These are phyloP conservation scores for Sarocladium oryzae DNA, from an alignment of 2,329 filamentous ascomycete species.

Conservation along the genomic window DNA sequence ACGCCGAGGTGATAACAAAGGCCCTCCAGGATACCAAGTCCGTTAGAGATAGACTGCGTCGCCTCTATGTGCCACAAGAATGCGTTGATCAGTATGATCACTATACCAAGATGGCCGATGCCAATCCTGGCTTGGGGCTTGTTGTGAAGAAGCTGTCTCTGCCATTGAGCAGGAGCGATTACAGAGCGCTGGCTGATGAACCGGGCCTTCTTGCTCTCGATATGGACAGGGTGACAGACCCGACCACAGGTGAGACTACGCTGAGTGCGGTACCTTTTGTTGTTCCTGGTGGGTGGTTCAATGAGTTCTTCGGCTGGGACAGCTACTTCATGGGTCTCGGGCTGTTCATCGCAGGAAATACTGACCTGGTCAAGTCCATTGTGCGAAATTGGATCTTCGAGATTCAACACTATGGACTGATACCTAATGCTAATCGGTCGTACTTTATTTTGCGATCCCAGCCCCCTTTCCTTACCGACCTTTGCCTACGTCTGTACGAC, in stretches of 20 bases:
- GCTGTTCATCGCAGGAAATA: slow-evolving; percentile 74
- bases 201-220: slow-evolving; percentile 84
- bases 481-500: slow-evolving; percentile 88
- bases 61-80: slow-evolving; percentile 80
- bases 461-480: slow-evolving; percentile 93
- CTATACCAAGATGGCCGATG: slow-evolving; percentile 71
- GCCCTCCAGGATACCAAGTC: slow-evolving; percentile 90
- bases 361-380: slow-evolving; percentile 87
- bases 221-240: slow-evolving; percentile 69
- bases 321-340: slow-evolving; percentile 97
- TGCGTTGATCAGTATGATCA: slow-evolving; percentile 85
- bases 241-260: slow-evolving; percentile 59
- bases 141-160: slow-evolving; percentile 77
- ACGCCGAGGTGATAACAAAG: slow-evolving; percentile 77
- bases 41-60: slow-evolving; percentile 82
- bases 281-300: slow-evolving; percentile 93
- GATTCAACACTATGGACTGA: slow-evolving; percentile 97
- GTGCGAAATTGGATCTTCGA: slow-evolving; percentile 96
- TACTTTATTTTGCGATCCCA: slow-evolving; percentile 94
- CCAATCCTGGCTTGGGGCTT: slow-evolving; percentile 74
- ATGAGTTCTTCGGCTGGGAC: slow-evolving; percentile 97
- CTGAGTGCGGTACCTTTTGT: slow-evolving; percentile 83
- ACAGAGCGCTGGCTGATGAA: slow-evolving; percentile 75
- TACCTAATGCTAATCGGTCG: slow-evolving; percentile 90
- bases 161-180: slow-evolving; percentile 71